Base-by-base conservation (phyloP, 257 asterid genomes). In the Nicotiana otophora region DNA sequence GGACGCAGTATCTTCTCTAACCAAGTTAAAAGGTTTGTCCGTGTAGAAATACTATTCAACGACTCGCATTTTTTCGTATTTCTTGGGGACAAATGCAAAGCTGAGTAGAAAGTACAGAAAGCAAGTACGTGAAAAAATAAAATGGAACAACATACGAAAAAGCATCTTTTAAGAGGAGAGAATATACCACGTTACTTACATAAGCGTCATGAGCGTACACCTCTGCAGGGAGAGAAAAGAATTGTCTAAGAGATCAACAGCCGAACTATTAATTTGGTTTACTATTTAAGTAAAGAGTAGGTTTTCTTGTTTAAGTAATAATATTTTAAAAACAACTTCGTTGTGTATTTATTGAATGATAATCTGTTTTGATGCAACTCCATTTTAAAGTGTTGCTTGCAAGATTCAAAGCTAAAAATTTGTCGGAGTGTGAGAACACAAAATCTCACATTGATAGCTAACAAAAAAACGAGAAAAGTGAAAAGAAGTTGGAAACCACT, bases 371-470 rank as follows among this genome's bases (percentile, higher is more conserved):
- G 16, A 33, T 33, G 30, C 55, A 36, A 36, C 55, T 68, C 10
- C 3, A 62, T 23, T 62, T 62, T 62, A 31, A 62, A 55, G 64
- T 51, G 88, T 86, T 85, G 84, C 93, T 87, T 89, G 77, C 82
- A 84, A 84, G 84, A 80, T 85, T 87, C 81, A 67, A 81, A n/a
- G 64, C 80, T 42, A 6, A 36, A 36, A 5, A 36, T 5, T 36
- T 36, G 8, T 36, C 1, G 34, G 34, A 34, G 39, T 34, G 39
- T 36, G 7, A 1, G 42, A 36, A 36, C 42, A 4, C 3, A 3
- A 33, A 33, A 33, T 33, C 36, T 33, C 36, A 3, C 36, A 4
- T 33, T 33, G 36, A 33, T 33, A 33, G 36, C 5, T 33, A 5
- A 34, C 39, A 34, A 34, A 34, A 34, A 4, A 34, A 5, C 39